Evolutionary conservation across 306 rosid genomes (phyloP), one percentile per base, ranked within the genome.

Genomic region (Trifolium fragiferum): DNA sequence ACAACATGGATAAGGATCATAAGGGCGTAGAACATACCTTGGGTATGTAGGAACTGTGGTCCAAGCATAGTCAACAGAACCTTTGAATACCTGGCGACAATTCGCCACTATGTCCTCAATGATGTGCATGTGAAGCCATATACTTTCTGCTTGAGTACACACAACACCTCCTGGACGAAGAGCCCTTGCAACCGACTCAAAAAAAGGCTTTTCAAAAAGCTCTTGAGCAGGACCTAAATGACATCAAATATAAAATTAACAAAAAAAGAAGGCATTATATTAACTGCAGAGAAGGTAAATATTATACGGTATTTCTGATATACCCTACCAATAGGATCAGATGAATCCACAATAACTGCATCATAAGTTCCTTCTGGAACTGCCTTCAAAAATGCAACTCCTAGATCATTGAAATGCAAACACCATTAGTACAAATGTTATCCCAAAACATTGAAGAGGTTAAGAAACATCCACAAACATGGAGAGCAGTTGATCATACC

Each of bases 21-120:
- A 63, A 4, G 15, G 19, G 14, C 2, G 8, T 51, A 65, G 27
- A 55, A 60, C 7, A 63, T 85, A 82, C 99, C 99, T 95, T 62
- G 99, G 99, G 74, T 92, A 95, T 55, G 99, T 95, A 37, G 99
- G 99, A 82, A 95, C 99, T 0, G 99, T 90, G 65, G 99, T 95
- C 99, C 99, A 95, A 50, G 97, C 99, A 72, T 95, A 95, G 80
- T 95, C 87, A 70, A 95, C 97, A 30, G 98, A 90, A 67, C 99
- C 99, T 90, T 92, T 95, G 81, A 92, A 95, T 83, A 92, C 66
- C 40, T 89, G 92, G 74, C 93, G 93, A 72, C 98, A 95, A 70
- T 95, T 95, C 18, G 81, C 68, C 25, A 92, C 96, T 60, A 95
- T 87, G 76, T 83, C 97, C 83, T 95, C 96, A 41, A 95, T 95